These are phyloP conservation scores for Chamaecrista fasciculata DNA, from an alignment of 306 rosid genomes.

Conservation along the genomic window DNA sequence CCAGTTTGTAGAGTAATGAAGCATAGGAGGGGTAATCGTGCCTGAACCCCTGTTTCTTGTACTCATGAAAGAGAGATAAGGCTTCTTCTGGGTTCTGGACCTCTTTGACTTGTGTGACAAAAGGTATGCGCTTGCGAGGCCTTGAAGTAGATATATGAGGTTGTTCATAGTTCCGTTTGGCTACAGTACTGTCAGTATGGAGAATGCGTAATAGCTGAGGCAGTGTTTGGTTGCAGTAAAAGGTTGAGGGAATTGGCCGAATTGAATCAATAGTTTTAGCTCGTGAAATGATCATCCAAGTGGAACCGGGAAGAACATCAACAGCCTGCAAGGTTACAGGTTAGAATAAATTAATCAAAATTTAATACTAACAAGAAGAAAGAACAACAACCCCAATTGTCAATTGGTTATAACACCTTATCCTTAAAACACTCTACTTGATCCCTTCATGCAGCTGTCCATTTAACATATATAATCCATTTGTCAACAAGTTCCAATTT, in stretches of 20 bases:
- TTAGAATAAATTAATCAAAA: neutral
- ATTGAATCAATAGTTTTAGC: slow-evolving; percentile 24
- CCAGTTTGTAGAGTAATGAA: slow-evolving; percentile 76
- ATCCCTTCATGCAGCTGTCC: neutral
- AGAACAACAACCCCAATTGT: neutral
- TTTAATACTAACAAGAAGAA: neutral
- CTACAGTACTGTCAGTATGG: slow-evolving; percentile 16
- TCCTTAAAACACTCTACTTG: neutral
- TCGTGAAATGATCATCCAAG: slow-evolving; percentile 37
- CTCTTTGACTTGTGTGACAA: slow-evolving; percentile 57
- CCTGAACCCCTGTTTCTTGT: slow-evolving; percentile 53
- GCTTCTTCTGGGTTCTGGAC: slow-evolving; percentile 59
- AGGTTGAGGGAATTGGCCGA: slow-evolving; percentile 21
- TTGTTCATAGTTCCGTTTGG: slow-evolving; percentile 20
- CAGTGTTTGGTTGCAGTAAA: slow-evolving; percentile 14
- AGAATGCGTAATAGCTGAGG: slow-evolving; percentile 17
- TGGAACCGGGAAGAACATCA: neutral
- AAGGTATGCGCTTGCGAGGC: slow-evolving; percentile 49
- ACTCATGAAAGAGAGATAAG: slow-evolving; percentile 57
- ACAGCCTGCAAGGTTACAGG: neutral
- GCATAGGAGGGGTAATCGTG: slow-evolving; percentile 88
- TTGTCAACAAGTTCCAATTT: neutral
- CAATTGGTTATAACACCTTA: too few species aligned
- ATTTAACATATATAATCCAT: neutral
- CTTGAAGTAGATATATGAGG: slow-evolving; percentile 26